Base-by-base conservation (phyloP, 139 green algal genomes). In the Chlamydomonas sphaeroides region DNA sequence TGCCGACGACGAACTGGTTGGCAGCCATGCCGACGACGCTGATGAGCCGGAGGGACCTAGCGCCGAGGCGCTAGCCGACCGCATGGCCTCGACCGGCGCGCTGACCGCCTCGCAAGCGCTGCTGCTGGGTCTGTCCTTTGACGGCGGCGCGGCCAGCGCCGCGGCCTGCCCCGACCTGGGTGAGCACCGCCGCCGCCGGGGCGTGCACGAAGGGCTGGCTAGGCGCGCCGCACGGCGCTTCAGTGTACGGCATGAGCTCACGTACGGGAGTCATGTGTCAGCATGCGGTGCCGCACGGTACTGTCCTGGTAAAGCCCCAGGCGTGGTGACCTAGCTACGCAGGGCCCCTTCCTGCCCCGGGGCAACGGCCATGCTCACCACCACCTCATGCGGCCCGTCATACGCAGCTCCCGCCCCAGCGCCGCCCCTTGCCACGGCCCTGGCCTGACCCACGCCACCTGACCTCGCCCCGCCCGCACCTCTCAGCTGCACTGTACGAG, bases 61-160 rank as follows among this genome's bases (percentile, higher is more conserved):
- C 4, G 72, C 68, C 38, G 56, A 68, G 56, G 56, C 72, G 5
- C 56, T 79, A 56, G 56, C 56, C 7, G 25, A 1, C 2, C 33
- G 10, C 36, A 68, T 79, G 5, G 7, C 7, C 1, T 2, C 25
- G 30, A 5, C 26, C 7, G 56, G 56, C 2, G 32, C 38, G 26
- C 8, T 68, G 56, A 32, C 26, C 26, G 36, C 72, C 25, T 15
- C 72, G 3, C 72, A 79, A 56, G 26, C 21, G 56, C 72, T 56
- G 56, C 72, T 79, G 72, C 36, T 79, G 57, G 28, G 25, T 21
- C 53, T 79, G 38, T 42, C 36, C 23, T 79, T n/a, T 26, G 72
- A 79, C 59, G 72, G 72, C 8, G 48, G 32, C 0, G 28, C 38
- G 32, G 72, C 14, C 72, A 79, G 72, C 56, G 0, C 42, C 20